Evolutionary conservation across 2,329 filamentous ascomycete genomes (phyloP), one percentile per base, ranked within the genome.

Genomic region (Aspergillus sp.): DNA sequence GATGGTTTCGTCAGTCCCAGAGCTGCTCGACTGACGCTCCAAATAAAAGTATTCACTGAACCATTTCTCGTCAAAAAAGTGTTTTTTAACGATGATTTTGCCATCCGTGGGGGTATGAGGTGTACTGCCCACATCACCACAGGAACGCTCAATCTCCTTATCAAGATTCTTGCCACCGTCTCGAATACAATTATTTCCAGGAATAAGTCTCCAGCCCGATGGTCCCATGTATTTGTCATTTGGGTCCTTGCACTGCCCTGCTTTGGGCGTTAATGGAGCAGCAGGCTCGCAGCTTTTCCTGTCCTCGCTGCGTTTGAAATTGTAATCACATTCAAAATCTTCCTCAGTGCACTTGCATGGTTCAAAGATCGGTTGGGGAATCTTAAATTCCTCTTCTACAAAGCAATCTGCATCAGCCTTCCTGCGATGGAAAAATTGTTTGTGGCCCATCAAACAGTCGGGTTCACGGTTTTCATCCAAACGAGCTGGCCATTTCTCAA

Each of bases 261-360:
- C 77, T 0, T 90, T 90, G 2, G 82, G 72, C 2, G 74, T 64
- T 35, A 95, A 65, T 3, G 78, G 72, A 0, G 80, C 82, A 27
- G 75, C 78, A 6, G 79, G 76, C 26, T 82, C 74, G 62, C 93
- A 97, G 49, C 84, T 76, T 39, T 78, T 79, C 41, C 79, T 76
- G 49, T 91, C 81, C 4, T 79, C 73, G 31, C 76, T 75, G 54
- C 80, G 79, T 46, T 82, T 72, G 62, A 95, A 97, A 65, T 95
- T 94, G 74, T 87, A 95, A 62, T 97, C 91, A 64, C 93, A 98
- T 69, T 98, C 93, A 63, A 95, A 98, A 65, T 98, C 94, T 30
- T 76, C 73, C 45, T 86, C 81, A 1, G 83, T 82, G 67, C 93
- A 98, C 33, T 88, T 81, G 72, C 93, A 98, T 37, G 81, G 68